Evolutionary conservation across 257 asterid species (phyloP).

Genomic region (Jasminum sambac): DNA sequence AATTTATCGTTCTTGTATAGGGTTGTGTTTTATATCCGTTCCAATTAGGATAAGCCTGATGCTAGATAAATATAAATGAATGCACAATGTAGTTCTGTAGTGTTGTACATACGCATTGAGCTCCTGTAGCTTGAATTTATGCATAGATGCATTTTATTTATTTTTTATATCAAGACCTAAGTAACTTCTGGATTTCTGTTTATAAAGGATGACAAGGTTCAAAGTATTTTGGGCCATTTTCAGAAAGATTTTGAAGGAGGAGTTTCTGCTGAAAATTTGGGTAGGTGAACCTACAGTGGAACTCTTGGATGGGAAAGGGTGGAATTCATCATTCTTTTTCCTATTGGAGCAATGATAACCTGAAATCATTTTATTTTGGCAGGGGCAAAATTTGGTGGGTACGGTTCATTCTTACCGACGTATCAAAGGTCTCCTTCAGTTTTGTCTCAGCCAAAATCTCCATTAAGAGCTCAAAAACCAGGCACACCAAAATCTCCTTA

Average conservation of each 20-base stretch:
- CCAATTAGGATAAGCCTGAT: neutral
- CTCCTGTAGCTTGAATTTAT: conserved; percentile 16
- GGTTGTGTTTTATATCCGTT: neutral
- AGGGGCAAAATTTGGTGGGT: conserved; percentile 93
- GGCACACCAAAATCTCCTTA: conserved; percentile 47
- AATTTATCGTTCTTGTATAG: neutral
- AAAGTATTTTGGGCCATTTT: conserved; percentile 82
- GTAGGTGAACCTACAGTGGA: conserved; percentile 46
- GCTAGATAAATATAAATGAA: neutral
- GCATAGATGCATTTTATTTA: conserved; percentile 9
- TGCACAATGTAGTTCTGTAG: conserved; percentile 14
- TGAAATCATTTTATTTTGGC: conserved; percentile 31
- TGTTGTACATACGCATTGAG: conserved; percentile 2
- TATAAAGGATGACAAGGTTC: conserved; percentile 75
- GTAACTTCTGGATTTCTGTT: conserved; percentile 24
- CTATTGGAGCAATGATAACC: conserved; percentile 24
- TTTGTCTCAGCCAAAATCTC: conserved; percentile 60
- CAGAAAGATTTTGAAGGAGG: conserved; percentile 96
- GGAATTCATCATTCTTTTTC: conserved; percentile 19
- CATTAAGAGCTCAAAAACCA: conserved; percentile 52
- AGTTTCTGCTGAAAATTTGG: conserved; percentile 74
- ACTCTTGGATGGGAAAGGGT: conserved; percentile 16
- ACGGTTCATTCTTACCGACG: conserved; percentile 85
- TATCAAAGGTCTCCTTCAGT: conserved; percentile 75
- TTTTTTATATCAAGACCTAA: conserved; percentile 14